Evolutionary conservation across 2,329 filamentous ascomycete species (phyloP).

Genomic region (Arthrinium phaeospermum): DNA sequence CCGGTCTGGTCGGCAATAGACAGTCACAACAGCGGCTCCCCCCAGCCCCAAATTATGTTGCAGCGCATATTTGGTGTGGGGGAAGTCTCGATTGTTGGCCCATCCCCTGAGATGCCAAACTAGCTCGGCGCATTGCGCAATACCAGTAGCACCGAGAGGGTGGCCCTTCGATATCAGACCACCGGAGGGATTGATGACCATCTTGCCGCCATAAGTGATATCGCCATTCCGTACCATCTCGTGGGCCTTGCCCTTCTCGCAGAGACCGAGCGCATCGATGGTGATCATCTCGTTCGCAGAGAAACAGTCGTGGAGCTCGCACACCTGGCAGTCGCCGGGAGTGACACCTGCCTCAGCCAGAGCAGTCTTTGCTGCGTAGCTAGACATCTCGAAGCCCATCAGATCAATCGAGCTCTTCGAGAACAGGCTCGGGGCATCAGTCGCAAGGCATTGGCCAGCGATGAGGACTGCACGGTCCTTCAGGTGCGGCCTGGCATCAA

Average conservation of each 20-base stretch:
- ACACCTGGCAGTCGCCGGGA: conserved; percentile 76
- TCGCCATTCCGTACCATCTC: conserved; percentile 86
- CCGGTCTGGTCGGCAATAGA: conserved; percentile 86
- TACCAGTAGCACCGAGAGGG: conserved; percentile 89
- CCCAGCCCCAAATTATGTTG: conserved; percentile 95
- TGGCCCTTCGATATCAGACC: conserved; percentile 97
- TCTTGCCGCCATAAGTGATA: conserved; percentile 86
- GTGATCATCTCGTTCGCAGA: conserved; percentile 92
- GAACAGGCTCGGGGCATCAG: conserved; percentile 82
- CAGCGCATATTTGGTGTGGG: conserved; percentile 73
- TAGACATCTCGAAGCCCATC: conserved; percentile 86
- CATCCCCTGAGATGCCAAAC: conserved; percentile 95
- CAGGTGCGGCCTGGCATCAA: conserved; percentile 83
- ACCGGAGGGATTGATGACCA: conserved; percentile 91
- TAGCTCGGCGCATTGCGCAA: conserved; percentile 93
- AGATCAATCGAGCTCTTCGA: conserved; percentile 83
- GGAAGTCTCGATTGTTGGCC: conserved; percentile 85
- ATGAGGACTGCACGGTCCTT: conserved; percentile 84
- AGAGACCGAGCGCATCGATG: conserved; percentile 84
- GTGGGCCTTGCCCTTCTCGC: conserved; percentile 82
- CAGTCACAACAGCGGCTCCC: conserved; percentile 87
- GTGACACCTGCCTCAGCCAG: conserved; percentile 74
- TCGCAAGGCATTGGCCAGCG: conserved; percentile 86
- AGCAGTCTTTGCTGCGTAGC: conserved; percentile 72
- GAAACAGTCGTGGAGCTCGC: conserved; percentile 97